Evolutionary conservation across 2,329 filamentous ascomycete genomes (phyloP).

Genomic region (Claviceps sp.): DNA sequence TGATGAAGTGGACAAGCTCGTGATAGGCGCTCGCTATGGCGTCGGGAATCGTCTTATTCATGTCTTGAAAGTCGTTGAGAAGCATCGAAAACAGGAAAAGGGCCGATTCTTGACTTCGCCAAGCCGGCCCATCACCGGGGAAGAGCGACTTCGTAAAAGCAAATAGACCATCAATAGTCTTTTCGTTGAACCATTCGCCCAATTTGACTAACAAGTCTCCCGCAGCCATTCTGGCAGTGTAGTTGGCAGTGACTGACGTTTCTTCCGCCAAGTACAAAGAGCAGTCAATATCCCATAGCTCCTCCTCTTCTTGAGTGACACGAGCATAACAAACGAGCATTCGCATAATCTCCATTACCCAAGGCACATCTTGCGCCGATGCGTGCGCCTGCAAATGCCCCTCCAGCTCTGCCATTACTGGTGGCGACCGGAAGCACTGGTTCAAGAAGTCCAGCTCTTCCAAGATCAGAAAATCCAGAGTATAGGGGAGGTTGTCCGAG

Average conservation of each 20-base stretch:
- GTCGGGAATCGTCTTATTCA: slow-evolving; percentile 54
- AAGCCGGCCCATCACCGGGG: slow-evolving; percentile 33
- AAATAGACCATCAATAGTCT: slow-evolving; percentile 66
- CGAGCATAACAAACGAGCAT: slow-evolving; percentile 75
- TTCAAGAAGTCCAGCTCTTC: slow-evolving; percentile 95
- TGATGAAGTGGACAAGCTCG: slow-evolving; percentile 65
- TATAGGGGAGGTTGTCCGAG: slow-evolving; percentile 82
- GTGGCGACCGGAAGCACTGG: slow-evolving; percentile 73
- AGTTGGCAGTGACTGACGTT: slow-evolving; percentile 87
- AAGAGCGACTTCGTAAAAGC: slow-evolving; percentile 66
- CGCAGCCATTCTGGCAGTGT: slow-evolving; percentile 84
- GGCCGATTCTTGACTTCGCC: slow-evolving; percentile 61
- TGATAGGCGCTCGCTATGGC: slow-evolving; percentile 62
- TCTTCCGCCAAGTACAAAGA: slow-evolving; percentile 94
- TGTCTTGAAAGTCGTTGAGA: slow-evolving; percentile 69
- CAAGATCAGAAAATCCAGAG: slow-evolving; percentile 80
- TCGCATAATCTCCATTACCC: slow-evolving; percentile 81
- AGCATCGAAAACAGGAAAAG: slow-evolving; percentile 79
- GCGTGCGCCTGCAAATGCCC: slow-evolving; percentile 53
- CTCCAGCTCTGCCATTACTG: slow-evolving; percentile 81
- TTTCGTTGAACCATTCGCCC: slow-evolving; percentile 72
- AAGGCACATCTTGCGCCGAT: slow-evolving; percentile 51
- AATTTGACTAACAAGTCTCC: slow-evolving; percentile 87
- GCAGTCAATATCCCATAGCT: slow-evolving; percentile 91
- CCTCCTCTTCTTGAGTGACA: slow-evolving; percentile 85